These are phyloP conservation scores for Citrullus colocynthis DNA, from an alignment of 306 rosid species.

Conservation along the genomic window DNA sequence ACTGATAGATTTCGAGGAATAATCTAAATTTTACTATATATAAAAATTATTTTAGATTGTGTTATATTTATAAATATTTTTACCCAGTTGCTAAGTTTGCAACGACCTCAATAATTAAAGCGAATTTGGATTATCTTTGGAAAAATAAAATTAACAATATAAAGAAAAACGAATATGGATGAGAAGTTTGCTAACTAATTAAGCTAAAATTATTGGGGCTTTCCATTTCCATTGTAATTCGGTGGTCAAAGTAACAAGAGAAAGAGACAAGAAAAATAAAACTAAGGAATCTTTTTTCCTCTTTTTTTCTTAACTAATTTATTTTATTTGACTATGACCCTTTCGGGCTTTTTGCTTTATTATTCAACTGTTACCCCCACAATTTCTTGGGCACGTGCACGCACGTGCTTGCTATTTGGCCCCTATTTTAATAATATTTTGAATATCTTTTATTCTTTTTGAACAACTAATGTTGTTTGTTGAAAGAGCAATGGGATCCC, in stretches of 20 bases:
- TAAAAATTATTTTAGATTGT: too few relatives aligned
- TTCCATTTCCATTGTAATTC: background rate
- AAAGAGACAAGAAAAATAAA: background rate
- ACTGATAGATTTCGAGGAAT: too few relatives aligned
- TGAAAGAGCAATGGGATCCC: constrained; percentile 10
- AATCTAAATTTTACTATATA: too few relatives aligned
- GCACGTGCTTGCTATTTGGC: constrained; percentile 3
- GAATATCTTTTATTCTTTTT: background rate
- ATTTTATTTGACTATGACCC: background rate
- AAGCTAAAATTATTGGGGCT: background rate
- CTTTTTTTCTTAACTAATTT: background rate
- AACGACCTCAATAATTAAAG: too few relatives aligned
- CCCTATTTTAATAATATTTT: background rate
- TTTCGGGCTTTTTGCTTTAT: background rate
- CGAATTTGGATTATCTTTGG: too few relatives aligned
- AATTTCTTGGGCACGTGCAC: constrained; percentile 19
- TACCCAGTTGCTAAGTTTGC: too few relatives aligned
- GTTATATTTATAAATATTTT: too few relatives aligned
- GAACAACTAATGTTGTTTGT: background rate
- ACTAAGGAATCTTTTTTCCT: background rate
- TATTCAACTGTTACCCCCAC: background rate
- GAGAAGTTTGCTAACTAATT: background rate
- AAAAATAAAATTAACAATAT: too few relatives aligned
- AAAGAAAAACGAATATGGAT: background rate
- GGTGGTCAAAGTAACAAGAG: background rate